Percentiles rank a stretch among this genome's conserved stretches.
Evolutionary conservation across 352 stramenopile species (phyloP).

Genomic region (Globisporangium abappressorium): DNA sequence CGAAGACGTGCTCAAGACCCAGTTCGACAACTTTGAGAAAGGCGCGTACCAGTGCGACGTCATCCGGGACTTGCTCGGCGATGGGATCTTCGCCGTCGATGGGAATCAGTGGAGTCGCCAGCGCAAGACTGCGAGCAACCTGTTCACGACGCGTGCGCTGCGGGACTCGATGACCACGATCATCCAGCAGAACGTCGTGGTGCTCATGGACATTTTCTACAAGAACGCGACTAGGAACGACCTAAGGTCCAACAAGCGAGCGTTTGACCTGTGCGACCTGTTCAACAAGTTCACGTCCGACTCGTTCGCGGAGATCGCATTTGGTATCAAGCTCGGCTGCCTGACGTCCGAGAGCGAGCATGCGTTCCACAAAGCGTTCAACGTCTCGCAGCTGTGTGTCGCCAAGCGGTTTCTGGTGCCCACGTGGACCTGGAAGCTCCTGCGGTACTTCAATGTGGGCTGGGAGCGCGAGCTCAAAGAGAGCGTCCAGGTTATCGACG

Average conservation of each 20-base stretch:
- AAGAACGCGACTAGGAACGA: not conserved
- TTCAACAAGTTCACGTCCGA: slow-evolving; percentile 64
- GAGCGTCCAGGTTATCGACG: slow-evolving; percentile 36
- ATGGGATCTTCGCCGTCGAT: slow-evolving; percentile 70
- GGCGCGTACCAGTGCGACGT: slow-evolving; percentile 21
- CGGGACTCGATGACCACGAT: slow-evolving; percentile 33
- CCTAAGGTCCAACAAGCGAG: not conserved
- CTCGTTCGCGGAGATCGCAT: slow-evolving; percentile 66
- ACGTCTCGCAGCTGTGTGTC: slow-evolving; percentile 34
- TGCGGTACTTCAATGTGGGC: slow-evolving; percentile 33
- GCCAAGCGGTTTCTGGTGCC: slow-evolving; percentile 36
- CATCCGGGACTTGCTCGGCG: slow-evolving; percentile 41
- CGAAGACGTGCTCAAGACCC: slow-evolving; percentile 47
- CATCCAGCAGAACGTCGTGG: slow-evolving; percentile 27
- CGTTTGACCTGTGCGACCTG: slow-evolving; percentile 37
- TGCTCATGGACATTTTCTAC: slow-evolving; percentile 27
- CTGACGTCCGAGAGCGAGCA: slow-evolving; percentile 34
- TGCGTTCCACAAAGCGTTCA: slow-evolving; percentile 53
- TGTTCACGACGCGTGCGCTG: slow-evolving; percentile 60
- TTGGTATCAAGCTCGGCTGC: slow-evolving; percentile 46
- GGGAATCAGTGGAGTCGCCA: slow-evolving; percentile 58
- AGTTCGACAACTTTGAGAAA: slow-evolving; percentile 77
- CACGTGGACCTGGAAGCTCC: slow-evolving; percentile 42
- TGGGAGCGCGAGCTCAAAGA: slow-evolving; percentile 28
- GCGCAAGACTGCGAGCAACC: slow-evolving; percentile 78